phyloP scores from a whole-genome alignment of 352 stramenopile genomes.

The Pythium plurisporium region DNA sequence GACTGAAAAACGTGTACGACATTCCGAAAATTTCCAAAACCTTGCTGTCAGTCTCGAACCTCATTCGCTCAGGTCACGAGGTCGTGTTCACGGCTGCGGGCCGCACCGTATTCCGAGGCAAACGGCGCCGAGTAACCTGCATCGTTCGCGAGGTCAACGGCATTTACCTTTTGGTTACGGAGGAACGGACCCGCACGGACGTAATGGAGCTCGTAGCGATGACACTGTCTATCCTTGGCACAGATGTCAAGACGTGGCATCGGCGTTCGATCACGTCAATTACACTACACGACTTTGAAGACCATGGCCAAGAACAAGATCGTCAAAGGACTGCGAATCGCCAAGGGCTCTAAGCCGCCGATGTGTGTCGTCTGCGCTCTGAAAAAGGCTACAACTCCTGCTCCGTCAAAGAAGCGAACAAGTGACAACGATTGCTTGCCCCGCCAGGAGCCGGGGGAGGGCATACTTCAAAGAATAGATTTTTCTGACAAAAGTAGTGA shows the following conservation, averaged over 20 bases:
- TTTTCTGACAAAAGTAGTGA: too few species aligned
- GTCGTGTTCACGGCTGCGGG: background rate
- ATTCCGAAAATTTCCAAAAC: background rate
- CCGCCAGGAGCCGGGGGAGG: too few species aligned
- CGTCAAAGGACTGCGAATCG: background rate
- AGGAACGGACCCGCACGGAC: background rate
- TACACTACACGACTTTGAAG: conserved; percentile 4
- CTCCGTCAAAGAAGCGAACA: background rate
- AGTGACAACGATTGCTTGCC: background rate
- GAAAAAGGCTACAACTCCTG: background rate
- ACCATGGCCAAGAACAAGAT: background rate
- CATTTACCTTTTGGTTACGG: background rate
- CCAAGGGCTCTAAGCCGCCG: background rate
- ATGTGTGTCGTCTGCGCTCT: conserved; percentile 5
- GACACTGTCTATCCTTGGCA: background rate
- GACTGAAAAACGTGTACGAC: conserved; percentile 9
- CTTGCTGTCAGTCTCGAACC: background rate
- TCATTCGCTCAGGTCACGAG: background rate
- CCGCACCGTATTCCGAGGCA: background rate
- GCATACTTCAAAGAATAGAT: too few species aligned
- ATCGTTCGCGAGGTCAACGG: background rate
- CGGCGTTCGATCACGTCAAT: background rate
- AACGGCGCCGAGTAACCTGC: background rate
- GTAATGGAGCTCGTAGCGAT: background rate
- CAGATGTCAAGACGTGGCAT: conserved; percentile 1